Evolutionary conservation across 2,329 filamentous ascomycete genomes (phyloP), one percentile per base, ranked within the genome.

Genomic region (Lasiodiplodia citricola): DNA sequence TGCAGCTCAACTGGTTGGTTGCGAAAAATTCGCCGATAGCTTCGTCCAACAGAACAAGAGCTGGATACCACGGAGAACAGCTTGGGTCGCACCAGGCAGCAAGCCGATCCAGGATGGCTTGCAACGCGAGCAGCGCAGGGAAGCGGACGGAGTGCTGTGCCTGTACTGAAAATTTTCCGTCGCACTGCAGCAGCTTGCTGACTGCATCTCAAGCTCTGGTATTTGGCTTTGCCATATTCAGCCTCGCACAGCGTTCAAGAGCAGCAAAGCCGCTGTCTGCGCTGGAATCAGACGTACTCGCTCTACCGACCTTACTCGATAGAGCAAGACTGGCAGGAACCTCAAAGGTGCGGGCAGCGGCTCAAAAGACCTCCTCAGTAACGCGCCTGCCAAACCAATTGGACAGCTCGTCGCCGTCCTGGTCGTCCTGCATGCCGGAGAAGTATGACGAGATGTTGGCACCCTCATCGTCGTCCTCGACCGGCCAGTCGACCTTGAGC

Each of bases 401-500:
- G 1, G 88, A 89, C 67, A 97, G 80, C 79, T 96, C 93, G 77
- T 89, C 88, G 4, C 80, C 84, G 28, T 5, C 28, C 28, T 28
- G 28, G 28, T 28, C 1, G 23, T 84, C 85, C 71, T 80, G 73
- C 68, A 75, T 76, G 67, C 79, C 81, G 16, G 83, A 71, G 66
- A 97, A 92, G 78, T 92, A 97, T 71, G 95, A 90, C 0, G 92
- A 95, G 75, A 97, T 78, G 68, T 88, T 88, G 76, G 84, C 82
- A 71, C 84, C 87, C 31, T 28, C 28, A 1, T 88, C 87, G 4
- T 87, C 88, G 41, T 93, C 90, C 23, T 94, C 91, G 5, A 90
- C 88, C 14, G 94, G 93, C 95, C 95, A 98, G 56, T 97, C 93
- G 0, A 97, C 91, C 76, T 87, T 90, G 66, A 91, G 86, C 4